A percentile compares a stretch with the other conserved stretches of the same genome.
Evolutionary conservation across 2,329 filamentous ascomycete species (phyloP).

Genomic region (Teratosphaeria epicoccoides): DNA sequence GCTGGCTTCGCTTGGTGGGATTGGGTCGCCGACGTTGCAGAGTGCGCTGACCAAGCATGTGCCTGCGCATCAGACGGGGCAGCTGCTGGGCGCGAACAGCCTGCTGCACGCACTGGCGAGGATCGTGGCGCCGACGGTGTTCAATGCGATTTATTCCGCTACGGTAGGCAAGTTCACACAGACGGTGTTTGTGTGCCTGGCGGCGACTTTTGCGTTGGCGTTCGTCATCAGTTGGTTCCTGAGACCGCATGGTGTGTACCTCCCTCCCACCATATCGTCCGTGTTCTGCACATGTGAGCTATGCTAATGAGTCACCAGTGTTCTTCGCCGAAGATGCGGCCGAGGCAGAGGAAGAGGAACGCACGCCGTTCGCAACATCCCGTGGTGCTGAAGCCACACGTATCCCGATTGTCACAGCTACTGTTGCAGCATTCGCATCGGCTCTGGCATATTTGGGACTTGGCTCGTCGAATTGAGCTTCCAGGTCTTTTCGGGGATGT

Average conservation of each 20-base stretch:
- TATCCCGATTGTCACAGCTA: background rate
- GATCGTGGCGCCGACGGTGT: conserved; percentile 67
- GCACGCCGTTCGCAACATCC: background rate
- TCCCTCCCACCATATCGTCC: no score
- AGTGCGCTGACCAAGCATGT: conserved; percentile 84
- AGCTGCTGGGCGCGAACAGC: conserved; percentile 80
- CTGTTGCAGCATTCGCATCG: background rate
- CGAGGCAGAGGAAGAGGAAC: background rate
- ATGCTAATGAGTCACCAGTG: background rate
- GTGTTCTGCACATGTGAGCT: background rate
- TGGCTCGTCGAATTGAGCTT: background rate
- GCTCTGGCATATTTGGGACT: background rate
- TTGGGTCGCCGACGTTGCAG: conserved; percentile 76
- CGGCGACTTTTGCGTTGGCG: conserved; percentile 54
- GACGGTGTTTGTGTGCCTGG: conserved; percentile 69
- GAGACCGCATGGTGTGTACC: conserved; percentile 59
- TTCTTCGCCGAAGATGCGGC: background rate
- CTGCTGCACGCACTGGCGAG: conserved; percentile 73
- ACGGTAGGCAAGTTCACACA: conserved; percentile 72
- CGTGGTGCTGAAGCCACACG: background rate
- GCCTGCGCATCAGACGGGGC: conserved; percentile 67
- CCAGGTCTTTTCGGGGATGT: background rate
- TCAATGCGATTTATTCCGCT: conserved; percentile 74
- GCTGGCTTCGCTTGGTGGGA: conserved; percentile 66
- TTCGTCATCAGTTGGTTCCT: conserved; percentile 61